Evolutionary conservation across 345 rosid genomes (phyloP).

Genomic region (Brassica rapa): DNA sequence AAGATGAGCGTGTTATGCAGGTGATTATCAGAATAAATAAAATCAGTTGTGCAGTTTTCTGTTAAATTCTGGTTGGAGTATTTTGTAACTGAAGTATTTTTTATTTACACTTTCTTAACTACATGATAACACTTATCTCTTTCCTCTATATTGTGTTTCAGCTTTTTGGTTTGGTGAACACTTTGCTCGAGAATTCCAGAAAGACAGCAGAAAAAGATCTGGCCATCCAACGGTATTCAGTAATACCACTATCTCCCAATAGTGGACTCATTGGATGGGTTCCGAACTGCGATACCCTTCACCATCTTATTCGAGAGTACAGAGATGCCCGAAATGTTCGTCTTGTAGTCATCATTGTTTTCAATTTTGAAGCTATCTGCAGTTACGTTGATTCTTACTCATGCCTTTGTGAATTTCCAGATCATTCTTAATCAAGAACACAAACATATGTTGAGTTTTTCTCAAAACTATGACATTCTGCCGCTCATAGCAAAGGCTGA

Average conservation of each 20-base stretch:
- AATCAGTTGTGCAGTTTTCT: constrained; percentile 9
- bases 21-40: constrained; percentile 40
- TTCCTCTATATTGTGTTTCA: constrained; percentile 41
- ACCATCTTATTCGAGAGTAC: constrained; percentile 89
- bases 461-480: constrained; percentile 90
- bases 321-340: constrained; percentile 90
- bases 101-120: constrained; percentile 7
- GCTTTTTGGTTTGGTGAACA: constrained; percentile 97
- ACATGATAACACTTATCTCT: constrained; percentile 11
- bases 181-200: constrained; percentile 83
- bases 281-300: constrained; percentile 93
- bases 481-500: constrained; percentile 93
- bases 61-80: constrained; percentile 12
- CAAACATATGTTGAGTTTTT: constrained; percentile 85
- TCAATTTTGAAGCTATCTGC: constrained; percentile 11
- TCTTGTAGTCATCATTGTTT: constrained; percentile 30
- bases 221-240: constrained; percentile 81
- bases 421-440: constrained; percentile 91
- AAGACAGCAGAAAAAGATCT: constrained; percentile 90
- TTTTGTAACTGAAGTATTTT: not conserved
- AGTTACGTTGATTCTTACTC: constrained; percentile 14
- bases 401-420: constrained; percentile 50
- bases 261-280: constrained; percentile 98
- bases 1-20: constrained; percentile 99
- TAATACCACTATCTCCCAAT: constrained; percentile 92